Conservation (phyloP, 129 eudicot species). For the sunflower (Helianthus annuus) region DNA sequence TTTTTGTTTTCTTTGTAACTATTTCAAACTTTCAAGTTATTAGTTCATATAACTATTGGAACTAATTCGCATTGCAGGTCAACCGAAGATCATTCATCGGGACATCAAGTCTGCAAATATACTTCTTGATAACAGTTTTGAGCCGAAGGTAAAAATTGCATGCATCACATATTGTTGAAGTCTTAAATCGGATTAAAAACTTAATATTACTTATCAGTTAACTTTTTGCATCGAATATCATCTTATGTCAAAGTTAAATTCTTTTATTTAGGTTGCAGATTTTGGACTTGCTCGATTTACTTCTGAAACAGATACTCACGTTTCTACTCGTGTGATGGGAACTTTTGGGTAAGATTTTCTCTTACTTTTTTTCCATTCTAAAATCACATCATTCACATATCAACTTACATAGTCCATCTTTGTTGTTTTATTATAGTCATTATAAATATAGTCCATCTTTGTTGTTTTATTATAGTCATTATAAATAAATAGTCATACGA, state of each 20-base stretch:
- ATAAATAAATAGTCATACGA: background rate
- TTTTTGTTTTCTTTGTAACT: background rate
- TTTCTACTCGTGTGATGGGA: conserved; percentile 81
- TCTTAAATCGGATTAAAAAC: background rate
- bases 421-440: background rate
- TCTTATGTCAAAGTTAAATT: background rate
- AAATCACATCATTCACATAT: background rate
- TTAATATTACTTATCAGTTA: no score
- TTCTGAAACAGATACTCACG: conserved; percentile 71
- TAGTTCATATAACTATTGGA: background rate
- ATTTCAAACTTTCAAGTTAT: background rate
- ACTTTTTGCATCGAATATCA: no score
- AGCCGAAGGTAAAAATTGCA: conserved; percentile 58
- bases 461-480: background rate
- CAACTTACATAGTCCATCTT: conserved; percentile 4
- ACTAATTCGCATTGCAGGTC: conserved; percentile 47
- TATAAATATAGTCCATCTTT: background rate
- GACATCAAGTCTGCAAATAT: conserved; percentile 88
- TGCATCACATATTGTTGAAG: conserved; percentile 5
- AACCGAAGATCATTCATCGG: conserved; percentile 87
- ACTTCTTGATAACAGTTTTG: conserved; percentile 76
- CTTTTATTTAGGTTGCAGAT: conserved; percentile 70
- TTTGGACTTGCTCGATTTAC: conserved; percentile 86
- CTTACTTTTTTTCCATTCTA: conserved; percentile 10
- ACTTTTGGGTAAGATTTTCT: conserved; percentile 69